These are phyloP conservation scores for Psilocybe cyanescens DNA, from an alignment of 768 basidiomycete species.

Conservation along the genomic window DNA sequence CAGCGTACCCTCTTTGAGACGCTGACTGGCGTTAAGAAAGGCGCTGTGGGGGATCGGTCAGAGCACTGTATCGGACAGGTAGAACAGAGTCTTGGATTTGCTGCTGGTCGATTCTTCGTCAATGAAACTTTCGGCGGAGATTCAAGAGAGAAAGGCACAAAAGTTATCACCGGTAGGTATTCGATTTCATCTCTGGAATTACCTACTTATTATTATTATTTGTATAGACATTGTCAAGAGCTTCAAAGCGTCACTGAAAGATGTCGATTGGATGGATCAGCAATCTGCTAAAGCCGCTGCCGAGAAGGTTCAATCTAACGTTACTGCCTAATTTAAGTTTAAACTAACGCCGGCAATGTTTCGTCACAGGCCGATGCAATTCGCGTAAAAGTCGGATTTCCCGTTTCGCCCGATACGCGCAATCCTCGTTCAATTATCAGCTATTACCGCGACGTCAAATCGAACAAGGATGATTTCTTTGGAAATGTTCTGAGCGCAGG, in stretches of 20 bases:
- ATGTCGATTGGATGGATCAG: constrained; percentile 92
- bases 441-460: constrained; percentile 76
- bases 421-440: constrained; percentile 66
- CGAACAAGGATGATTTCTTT: constrained; percentile 77
- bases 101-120: constrained; percentile 88
- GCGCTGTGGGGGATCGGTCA: constrained; percentile 79
- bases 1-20: constrained; percentile 70
- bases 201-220: constrained; percentile 4
- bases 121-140: constrained; percentile 80
- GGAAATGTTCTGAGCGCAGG: constrained; percentile 75
- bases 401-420: constrained; percentile 81
- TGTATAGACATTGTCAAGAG: constrained; percentile 73
- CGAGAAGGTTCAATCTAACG: constrained; percentile 62
- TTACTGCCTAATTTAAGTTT: not conserved
- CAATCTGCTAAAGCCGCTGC: constrained; percentile 80
- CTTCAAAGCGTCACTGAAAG: constrained; percentile 76
- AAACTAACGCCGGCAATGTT: constrained; percentile 12
- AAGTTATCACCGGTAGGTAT: constrained; percentile 72
- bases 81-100: constrained; percentile 82
- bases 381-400: constrained; percentile 92
- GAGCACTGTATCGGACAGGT: constrained; percentile 82
- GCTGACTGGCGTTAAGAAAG: constrained; percentile 85
- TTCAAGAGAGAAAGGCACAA: constrained; percentile 79
- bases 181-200: not conserved
- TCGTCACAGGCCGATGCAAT: constrained; percentile 70